Evolutionary conservation across 345 rosid genomes (phyloP).

Genomic region (Punica granatum): DNA sequence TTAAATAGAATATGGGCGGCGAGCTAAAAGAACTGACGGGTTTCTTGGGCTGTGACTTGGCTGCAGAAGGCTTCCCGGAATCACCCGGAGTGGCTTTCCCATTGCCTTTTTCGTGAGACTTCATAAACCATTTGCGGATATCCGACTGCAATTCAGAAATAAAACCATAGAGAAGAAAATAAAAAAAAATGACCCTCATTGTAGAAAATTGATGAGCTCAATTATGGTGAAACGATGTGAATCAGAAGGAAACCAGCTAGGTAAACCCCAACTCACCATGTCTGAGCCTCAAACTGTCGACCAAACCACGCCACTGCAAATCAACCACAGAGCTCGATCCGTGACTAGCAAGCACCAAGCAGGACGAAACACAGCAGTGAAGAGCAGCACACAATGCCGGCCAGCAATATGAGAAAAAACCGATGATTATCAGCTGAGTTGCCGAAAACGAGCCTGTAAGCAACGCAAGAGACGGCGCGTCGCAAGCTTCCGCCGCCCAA

Average conservation of each 20-base stretch:
- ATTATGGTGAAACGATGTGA: neutral
- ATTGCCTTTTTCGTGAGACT: conserved; percentile 73
- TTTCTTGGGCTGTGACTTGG: conserved; percentile 16
- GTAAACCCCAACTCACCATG: neutral
- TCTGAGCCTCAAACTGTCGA: neutral
- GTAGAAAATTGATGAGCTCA: neutral
- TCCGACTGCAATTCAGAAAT: conserved; percentile 55
- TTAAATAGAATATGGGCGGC: neutral
- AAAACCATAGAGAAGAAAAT: neutral
- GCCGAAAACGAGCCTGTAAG: neutral
- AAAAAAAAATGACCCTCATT: neutral
- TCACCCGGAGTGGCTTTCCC: conserved; percentile 27
- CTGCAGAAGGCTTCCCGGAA: conserved; percentile 21
- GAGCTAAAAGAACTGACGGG: conserved; percentile 30
- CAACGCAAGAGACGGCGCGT: too few relatives aligned
- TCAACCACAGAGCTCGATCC: neutral
- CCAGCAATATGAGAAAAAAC: neutral
- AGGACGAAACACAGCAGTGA: neutral
- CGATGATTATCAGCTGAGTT: neutral
- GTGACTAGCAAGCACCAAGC: neutral
- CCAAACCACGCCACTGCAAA: neutral
- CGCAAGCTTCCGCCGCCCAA: neutral
- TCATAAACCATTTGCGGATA: conserved; percentile 96
- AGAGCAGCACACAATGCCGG: neutral
- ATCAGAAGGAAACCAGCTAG: neutral